A percentile compares a stretch with the other conserved stretches of the same genome.
phyloP scores from a whole-genome alignment of 192 early-diverging fungal species.

The Backusella psychrophila region DNA sequence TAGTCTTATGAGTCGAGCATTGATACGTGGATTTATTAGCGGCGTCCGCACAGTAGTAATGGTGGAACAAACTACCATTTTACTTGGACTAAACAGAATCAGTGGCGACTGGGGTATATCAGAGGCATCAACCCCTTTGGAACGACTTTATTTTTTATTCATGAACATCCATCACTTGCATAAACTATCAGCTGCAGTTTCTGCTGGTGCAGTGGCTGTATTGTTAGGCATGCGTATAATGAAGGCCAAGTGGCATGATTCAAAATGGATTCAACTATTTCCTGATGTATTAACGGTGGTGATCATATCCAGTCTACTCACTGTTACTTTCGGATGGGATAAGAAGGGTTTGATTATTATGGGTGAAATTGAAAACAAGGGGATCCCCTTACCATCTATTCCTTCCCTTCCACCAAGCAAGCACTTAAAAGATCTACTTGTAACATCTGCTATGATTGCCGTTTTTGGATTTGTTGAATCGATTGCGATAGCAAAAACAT shows the following conservation, averaged over 20 bases:
- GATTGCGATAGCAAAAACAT: constrained; percentile 91
- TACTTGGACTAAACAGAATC: constrained; percentile 62
- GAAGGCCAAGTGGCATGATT: constrained; percentile 46
- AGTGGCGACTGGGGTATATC: constrained; percentile 43
- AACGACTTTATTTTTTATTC: constrained; percentile 70
- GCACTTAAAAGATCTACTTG: constrained; percentile 67
- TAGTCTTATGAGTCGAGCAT: constrained; percentile 87
- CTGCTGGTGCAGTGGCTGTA: constrained; percentile 65
- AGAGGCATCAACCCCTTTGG: constrained; percentile 75
- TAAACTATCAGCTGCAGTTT: constrained; percentile 65
- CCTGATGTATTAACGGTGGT: constrained; percentile 95
- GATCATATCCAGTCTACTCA: constrained; percentile 65
- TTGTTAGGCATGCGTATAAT: constrained; percentile 54
- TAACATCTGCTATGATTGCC: constrained; percentile 88
- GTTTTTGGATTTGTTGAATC: constrained; percentile 98
- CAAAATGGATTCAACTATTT: constrained; percentile 62
- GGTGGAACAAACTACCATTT: constrained; percentile 77
- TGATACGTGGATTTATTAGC: constrained; percentile 95
- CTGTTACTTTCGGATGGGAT: constrained; percentile 66
- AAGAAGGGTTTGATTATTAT: constrained; percentile 72
- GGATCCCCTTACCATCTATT: constrained; percentile 59
- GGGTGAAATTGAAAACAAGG: constrained; percentile 67
- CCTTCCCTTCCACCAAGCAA: constrained; percentile 59
- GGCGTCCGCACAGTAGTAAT: constrained; percentile 91
- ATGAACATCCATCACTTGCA: constrained; percentile 63